Evolutionary conservation across 1,284 basidiomycete genomes (phyloP), one percentile per base, ranked within the genome.

Genomic region (Irpex rosettiformis): DNA sequence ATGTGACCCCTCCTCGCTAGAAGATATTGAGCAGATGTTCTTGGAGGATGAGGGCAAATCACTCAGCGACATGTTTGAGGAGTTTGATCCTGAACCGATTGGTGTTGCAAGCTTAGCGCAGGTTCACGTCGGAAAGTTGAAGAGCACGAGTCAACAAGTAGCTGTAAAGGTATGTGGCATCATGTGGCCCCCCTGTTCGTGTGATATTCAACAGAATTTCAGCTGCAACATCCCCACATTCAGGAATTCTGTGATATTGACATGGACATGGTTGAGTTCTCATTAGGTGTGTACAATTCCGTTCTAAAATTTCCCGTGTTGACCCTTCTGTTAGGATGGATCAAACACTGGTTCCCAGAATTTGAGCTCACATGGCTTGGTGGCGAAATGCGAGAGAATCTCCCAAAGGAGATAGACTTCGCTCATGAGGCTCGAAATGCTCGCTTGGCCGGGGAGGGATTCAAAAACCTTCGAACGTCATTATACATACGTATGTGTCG

Each of bases 401-500:
- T 97, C 43, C 95, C 96, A 0, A 91, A 94, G 65, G 97, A 99
- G 74, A 94, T 98, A 91, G 86, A 97, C 72, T 97, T 97, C 67
- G 75, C 85, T 13, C 89, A 96, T 67, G 97, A 99, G 78, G 94
- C 95, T 0, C 73, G 77, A 10, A 99, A 99, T 70, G 89, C 97
- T 1, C 78, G 79, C 37, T 80, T 88, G 42, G 89, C 92, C 4
- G 74, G 72, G 21, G 70, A 80, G 1, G 91, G 98, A 66, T 99
- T 99, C 71, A 75, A 80, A 28, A 68, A 86, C 53, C 74, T 89
- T 52, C 79, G 82, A 52, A 94, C 93, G 5, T 89, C 93, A 18
- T 76, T 99, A 53, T 96, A 98, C 73, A 90, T 99, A 52, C 97
- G 70, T 72, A 40, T 57, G 25, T 33, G 18, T 1, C 16, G 4